Evolutionary conservation across 192 early-diverging fungal species (phyloP), one percentile per base, ranked within the genome.

Genomic region (Haplosporangium gracile): DNA sequence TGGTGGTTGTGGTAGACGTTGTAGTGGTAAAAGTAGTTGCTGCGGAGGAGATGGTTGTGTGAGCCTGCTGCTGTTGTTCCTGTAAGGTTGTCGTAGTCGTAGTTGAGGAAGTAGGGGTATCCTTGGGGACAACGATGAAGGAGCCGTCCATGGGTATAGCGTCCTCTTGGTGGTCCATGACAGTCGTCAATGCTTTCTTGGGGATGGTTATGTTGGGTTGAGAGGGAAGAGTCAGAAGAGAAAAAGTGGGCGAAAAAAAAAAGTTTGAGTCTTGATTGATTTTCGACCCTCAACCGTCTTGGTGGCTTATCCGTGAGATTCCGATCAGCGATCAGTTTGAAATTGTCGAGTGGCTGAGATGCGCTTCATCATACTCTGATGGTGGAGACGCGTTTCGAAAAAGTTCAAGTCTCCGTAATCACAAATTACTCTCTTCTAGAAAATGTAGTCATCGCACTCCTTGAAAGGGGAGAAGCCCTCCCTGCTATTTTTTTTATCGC

Each of bases 131-230:
- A 13, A 82, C 63, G 26, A 82, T 71, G 20, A 82, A 75, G 2
- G 80, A 82, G 1, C 65, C 80, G 38, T 82, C 80, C 63, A 82
- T 68, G 34, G 42, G 39, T 10, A 18, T 7, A 20, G 22, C 10
- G 43, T 45, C 71, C 71, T 75, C 65, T 1, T 70, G 74, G 11
- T 70, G 73, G 51, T 73, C 79, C 79, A 74, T 80, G 68, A 9
- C 7, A 39, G 45, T 57, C 22, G 55, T 15, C 11, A 6, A 26
- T 60, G 26, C 43, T 60, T 60, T 5, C 42, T 32, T 68, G 26
- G 38, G 43, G 49, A 65, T 2, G 29, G n/a, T 29, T n/a, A 10
- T 15, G 11, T 65, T 16, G 29, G n/a, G n/a, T 26, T 0, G 7
- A 13, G 60, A 47, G 45, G 9, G 45, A 43, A 24, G 45, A 29